Evolutionary conservation across 441 rosid genomes (phyloP), one percentile per base, ranked within the genome.

Genomic region (Biscutella laevigata): DNA sequence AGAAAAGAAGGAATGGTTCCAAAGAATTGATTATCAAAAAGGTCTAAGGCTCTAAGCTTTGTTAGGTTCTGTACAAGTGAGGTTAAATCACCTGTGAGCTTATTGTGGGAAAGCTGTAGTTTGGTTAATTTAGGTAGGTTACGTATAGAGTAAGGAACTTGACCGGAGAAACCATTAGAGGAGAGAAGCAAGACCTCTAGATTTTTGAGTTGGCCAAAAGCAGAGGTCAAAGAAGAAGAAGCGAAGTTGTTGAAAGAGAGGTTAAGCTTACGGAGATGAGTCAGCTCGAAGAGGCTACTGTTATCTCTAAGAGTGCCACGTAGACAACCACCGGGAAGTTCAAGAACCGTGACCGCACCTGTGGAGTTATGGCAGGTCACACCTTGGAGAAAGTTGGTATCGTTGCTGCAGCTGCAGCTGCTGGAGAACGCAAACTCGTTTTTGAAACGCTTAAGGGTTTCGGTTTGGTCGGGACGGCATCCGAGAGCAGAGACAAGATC

Each of bases 251-350:
- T 61, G 38, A 13, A 17, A 27, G 45, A 33, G 16, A 61, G 59
- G 29, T 61, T 52, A 0, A 61, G 66, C 28, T 7, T 8, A 41
- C 59, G 53, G 15, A 61, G 66, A 12, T 61, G 44, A 29, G 28
- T 17, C 9, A 61, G 0, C 59, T 40, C 44, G 27, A 61, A 61
- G 4, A 61, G 66, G 17, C 59, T 42, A 34, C 66, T 61, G 15
- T 52, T 61, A 1, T 36, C 5, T 17, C 48, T 39, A 19, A 54
- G 38, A 8, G 49, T 54, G 20, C 60, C 60, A 40, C 49, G 37
- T 27, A 54, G 2, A 28, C 60, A 52, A 24, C 57, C 57, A 36
- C 34, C 24, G 2, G 57, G 36, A 13, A 54, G 39, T 19, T 11
- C 6, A 4, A 54, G 60, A 28, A 11, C 11, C 13, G 21, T 28